Evolutionary conservation across 2,329 filamentous ascomycete species (phyloP).

Genomic region (Zymoseptoria ardabiliae): DNA sequence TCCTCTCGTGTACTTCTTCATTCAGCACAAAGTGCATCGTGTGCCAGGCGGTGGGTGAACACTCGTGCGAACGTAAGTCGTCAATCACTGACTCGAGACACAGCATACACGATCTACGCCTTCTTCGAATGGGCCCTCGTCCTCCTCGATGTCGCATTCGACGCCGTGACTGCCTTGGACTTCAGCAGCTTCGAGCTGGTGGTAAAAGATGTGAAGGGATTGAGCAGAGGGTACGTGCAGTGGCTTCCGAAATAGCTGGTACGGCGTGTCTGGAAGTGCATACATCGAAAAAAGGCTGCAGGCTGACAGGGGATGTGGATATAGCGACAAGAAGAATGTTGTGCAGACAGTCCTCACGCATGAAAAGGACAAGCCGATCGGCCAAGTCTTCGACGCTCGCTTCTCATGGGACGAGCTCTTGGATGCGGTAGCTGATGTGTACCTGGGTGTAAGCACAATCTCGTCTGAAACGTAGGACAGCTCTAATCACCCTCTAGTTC

Average conservation of each 20-base stretch:
- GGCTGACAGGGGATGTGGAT: slow-evolving; percentile 3
- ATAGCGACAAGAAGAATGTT: slow-evolving; percentile 25
- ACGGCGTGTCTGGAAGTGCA: slow-evolving; percentile 38
- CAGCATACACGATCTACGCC: slow-evolving; percentile 93
- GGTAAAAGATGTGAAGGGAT: slow-evolving; percentile 79
- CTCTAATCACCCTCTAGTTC: slow-evolving; percentile 50
- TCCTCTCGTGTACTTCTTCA: slow-evolving; percentile 91
- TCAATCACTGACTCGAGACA: slow-evolving; percentile 1
- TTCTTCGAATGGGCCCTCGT: slow-evolving; percentile 98
- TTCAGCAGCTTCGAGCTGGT: slow-evolving; percentile 83
- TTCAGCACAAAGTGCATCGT: slow-evolving; percentile 95
- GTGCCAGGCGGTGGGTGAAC: slow-evolving; percentile 72
- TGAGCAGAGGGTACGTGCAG: slow-evolving; percentile 96
- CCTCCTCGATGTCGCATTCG: slow-evolving; percentile 90
- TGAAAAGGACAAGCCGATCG: slow-evolving; percentile 64
- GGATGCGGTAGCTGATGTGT: slow-evolving; percentile 80
- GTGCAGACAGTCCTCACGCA: slow-evolving; percentile 27
- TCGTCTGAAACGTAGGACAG: not conserved
- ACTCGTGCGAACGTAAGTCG: not conserved
- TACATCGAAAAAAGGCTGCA: not conserved
- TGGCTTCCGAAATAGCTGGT: slow-evolving; percentile 80
- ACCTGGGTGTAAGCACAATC: slow-evolving; percentile 65
- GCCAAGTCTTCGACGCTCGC: slow-evolving; percentile 59
- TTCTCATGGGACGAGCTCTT: slow-evolving; percentile 70
- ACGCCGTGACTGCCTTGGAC: slow-evolving; percentile 87